phyloP scores from a whole-genome alignment of 176 grass and related monocot genomes.

The Coix lacrymajobi region DNA sequence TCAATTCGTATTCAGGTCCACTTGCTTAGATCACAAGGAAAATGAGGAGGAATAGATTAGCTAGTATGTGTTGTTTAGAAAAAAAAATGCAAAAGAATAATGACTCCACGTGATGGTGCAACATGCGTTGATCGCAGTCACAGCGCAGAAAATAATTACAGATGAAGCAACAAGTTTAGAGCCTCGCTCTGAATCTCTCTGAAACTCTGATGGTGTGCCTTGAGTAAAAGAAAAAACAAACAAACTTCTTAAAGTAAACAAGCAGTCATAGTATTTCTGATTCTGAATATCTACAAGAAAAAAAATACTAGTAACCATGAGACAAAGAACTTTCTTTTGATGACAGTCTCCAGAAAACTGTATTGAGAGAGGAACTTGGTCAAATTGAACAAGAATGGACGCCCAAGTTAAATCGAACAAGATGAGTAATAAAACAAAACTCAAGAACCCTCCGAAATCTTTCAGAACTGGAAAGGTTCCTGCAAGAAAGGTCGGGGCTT shows the following conservation, averaged over 20 bases:
- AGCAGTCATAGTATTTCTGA: not conserved
- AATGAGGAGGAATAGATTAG: not conserved
- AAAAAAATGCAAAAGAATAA: not conserved
- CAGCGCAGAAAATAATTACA: not conserved
- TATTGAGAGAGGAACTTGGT: not conserved
- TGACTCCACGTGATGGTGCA: constrained; percentile 6
- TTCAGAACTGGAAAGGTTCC: not conserved
- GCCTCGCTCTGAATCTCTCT: constrained; percentile 7
- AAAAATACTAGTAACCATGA: not conserved
- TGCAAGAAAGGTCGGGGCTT: not conserved
- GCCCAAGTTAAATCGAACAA: not conserved
- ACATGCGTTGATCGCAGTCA: constrained; percentile 8
- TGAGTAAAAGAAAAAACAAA: not conserved
- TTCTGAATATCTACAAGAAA: not conserved
- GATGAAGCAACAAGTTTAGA: not conserved
- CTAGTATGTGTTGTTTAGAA: not conserved
- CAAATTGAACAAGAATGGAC: not conserved
- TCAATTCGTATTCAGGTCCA: constrained; percentile 12
- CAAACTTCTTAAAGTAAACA: not conserved
- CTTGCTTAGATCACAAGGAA: constrained; percentile 29
- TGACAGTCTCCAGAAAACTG: not conserved
- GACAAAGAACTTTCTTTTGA: not conserved
- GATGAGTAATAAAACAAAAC: not conserved
- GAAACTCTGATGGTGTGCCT: not conserved
- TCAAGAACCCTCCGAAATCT: not conserved